These are phyloP conservation scores for Elymus sibiricus DNA, from an alignment of 176 grass and related monocot genomes.

Conservation along the genomic window DNA sequence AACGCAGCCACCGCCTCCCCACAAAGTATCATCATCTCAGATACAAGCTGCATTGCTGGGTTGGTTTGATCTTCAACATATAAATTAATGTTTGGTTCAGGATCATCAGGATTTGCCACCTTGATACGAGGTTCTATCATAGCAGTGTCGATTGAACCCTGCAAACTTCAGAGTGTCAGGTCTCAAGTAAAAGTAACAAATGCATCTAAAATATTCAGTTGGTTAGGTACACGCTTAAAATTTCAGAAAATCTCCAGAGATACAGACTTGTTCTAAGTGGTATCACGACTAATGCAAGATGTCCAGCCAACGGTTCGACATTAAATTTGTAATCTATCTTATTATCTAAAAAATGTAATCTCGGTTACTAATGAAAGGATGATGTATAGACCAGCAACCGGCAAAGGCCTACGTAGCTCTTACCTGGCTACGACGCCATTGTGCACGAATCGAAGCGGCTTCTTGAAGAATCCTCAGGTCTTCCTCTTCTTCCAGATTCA, in stretches of 20 bases:
- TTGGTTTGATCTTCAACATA: slow-evolving; percentile 73
- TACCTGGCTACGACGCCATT: slow-evolving; percentile 68
- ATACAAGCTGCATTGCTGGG: slow-evolving; percentile 76
- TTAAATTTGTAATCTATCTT: slow-evolving; percentile 6
- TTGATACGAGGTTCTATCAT: slow-evolving; percentile 94
- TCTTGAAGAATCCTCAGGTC: slow-evolving; percentile 87
- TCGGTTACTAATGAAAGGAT: neutral
- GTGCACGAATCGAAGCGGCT: slow-evolving; percentile 62
- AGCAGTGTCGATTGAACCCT: slow-evolving; percentile 86
- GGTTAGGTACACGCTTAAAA: neutral
- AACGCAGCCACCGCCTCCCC: slow-evolving; percentile 78
- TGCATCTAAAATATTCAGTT: neutral
- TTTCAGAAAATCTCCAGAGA: slow-evolving; percentile 7
- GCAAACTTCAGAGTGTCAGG: slow-evolving; percentile 24
- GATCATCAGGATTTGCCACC: slow-evolving; percentile 73
- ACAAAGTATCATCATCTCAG: slow-evolving; percentile 99
- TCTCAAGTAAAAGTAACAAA: slow-evolving; percentile 3
- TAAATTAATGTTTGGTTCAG: slow-evolving; percentile 76
- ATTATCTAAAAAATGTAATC: neutral
- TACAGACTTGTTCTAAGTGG: slow-evolving; percentile 3
- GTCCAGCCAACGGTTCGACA: neutral
- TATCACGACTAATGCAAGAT: neutral
- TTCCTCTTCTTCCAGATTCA: slow-evolving; percentile 89
- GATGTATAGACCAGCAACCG: slow-evolving; percentile 7
- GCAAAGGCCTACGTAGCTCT: neutral